Evolutionary conservation across 2,329 filamentous ascomycete species (phyloP), one percentile per base, ranked within the genome.

Genomic region (Beauveria rudraprayagi): DNA sequence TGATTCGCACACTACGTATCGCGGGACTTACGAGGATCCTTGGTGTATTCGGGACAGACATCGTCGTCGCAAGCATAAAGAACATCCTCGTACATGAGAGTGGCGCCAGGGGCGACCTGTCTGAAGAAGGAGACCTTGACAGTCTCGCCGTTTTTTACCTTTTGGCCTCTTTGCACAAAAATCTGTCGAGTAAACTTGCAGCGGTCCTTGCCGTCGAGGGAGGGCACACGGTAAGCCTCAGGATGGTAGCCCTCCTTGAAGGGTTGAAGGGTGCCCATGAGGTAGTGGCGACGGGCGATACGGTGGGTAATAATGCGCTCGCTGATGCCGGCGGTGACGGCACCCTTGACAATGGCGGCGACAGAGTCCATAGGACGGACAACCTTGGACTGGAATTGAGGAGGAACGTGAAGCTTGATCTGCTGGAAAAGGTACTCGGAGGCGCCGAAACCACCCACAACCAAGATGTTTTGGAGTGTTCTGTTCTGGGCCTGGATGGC

Each of bases 341-440:
- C 94, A 67, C 94, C 94, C 79, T 97, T 97, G 76, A 97, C 94
- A 68, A 99, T 99, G 65, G 94, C 94, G 48, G 94, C 92, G 61
- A 99, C 94, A 1, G 94, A 96, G 78, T 99, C 94, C 94, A 97
- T 97, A 61, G 94, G 94, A 60, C 94, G 88, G 47, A 99, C 93
- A 53, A 97, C 94, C 83, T 97, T 97, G 73, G 91, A 89, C 78
- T 97, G 93, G 81, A 97, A 99, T 74, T 97, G 94, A 10, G 94
- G 94, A 43, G 94, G 94, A 2, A 99, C 94, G 72, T 97, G 94
- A 51, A 97, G 87, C 77, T 96, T 97, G 80, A 99, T 97, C 76
- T 99, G 94, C 76, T 97, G 93, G 85, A 97, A 99, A 63, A 99
- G 88, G 73, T 97, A 97, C 77, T 99, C 94, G 8, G 93, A 97